Conservation (phyloP, 306 rosid species). For the Cercis canadensis region DNA sequence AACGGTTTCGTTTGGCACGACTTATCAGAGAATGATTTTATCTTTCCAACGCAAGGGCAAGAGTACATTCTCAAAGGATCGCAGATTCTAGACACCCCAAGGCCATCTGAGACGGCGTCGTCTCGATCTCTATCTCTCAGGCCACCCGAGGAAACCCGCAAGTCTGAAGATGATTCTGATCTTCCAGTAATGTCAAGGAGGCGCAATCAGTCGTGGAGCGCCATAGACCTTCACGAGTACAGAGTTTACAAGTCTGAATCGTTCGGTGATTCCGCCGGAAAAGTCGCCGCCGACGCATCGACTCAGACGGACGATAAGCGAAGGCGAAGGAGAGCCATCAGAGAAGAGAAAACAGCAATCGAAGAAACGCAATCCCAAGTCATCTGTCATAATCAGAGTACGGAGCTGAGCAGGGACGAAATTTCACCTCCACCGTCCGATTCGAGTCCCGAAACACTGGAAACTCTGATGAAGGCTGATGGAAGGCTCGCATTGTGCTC, state of each 20-base stretch:
- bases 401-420: slow-evolving; percentile 87
- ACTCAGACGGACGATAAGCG: slow-evolving; percentile 94
- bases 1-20: slow-evolving; percentile 98
- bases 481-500: slow-evolving; percentile 60
- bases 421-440: slow-evolving; percentile 98
- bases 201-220: slow-evolving; percentile 92
- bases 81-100: slow-evolving; percentile 59
- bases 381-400: slow-evolving; percentile 46
- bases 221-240: slow-evolving; percentile 81
- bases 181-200: slow-evolving; percentile 59
- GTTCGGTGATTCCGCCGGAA: slow-evolving; percentile 67
- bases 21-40: slow-evolving; percentile 86
- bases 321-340: slow-evolving; percentile 58
- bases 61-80: slow-evolving; percentile 97
- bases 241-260: slow-evolving; percentile 88
- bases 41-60: slow-evolving; percentile 83
- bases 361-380: slow-evolving; percentile 40
- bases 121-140: slow-evolving; percentile 58
- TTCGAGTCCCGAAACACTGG: slow-evolving; percentile 94
- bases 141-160: slow-evolving; percentile 50
- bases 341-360: slow-evolving; percentile 45
- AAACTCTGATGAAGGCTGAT: slow-evolving; percentile 82
- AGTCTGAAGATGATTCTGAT: slow-evolving; percentile 59
- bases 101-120: slow-evolving; percentile 50
- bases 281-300: slow-evolving; percentile 79